A percentile compares a stretch with the other conserved stretches of the same genome.
These are phyloP conservation scores for Gastroboletus turbinatus DNA, from an alignment of 1,284 basidiomycete genomes.

Conservation along the genomic window DNA sequence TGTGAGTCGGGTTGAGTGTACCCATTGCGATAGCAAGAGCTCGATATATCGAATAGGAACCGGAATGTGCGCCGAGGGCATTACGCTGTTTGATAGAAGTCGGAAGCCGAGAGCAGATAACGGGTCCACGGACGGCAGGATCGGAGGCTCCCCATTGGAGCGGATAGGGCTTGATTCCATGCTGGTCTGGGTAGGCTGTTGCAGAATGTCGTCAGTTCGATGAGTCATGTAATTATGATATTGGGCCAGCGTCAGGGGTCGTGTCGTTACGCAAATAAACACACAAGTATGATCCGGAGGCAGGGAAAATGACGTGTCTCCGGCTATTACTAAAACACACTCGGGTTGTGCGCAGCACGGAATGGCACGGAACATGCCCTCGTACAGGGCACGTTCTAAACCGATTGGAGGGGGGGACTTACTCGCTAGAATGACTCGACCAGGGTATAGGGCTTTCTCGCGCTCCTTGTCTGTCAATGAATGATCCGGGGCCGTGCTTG, in stretches of 20 bases:
- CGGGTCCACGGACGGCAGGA: constrained; percentile 73
- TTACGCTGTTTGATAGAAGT: constrained; percentile 88
- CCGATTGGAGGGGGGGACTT: constrained; percentile 30
- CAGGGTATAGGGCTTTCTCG: constrained; percentile 74
- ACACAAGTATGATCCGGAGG: constrained; percentile 17
- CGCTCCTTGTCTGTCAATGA: constrained; percentile 57
- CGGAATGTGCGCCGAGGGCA: constrained; percentile 91
- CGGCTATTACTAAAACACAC: not conserved
- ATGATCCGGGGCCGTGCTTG: constrained; percentile 22
- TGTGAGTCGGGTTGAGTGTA: constrained; percentile 80
- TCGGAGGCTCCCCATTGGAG: constrained; percentile 81
- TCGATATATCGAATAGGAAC: constrained; percentile 93
- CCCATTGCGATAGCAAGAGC: constrained; percentile 92
- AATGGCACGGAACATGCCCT: constrained; percentile 1
- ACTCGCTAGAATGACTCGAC: constrained; percentile 82
- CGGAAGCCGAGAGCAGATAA: constrained; percentile 87
- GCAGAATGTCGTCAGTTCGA: constrained; percentile 8
- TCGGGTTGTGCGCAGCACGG: not conserved
- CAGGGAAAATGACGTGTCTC: constrained; percentile 3
- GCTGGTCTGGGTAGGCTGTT: constrained; percentile 70
- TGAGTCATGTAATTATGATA: not conserved
- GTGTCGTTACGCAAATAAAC: constrained; percentile 3
- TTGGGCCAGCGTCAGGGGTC: not conserved
- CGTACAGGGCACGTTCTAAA: not conserved
- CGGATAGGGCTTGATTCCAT: constrained; percentile 74